Evolutionary conservation across 1,284 basidiomycete genomes (phyloP), one percentile per base, ranked within the genome.

Genomic region (Pulveroboletus sp.): DNA sequence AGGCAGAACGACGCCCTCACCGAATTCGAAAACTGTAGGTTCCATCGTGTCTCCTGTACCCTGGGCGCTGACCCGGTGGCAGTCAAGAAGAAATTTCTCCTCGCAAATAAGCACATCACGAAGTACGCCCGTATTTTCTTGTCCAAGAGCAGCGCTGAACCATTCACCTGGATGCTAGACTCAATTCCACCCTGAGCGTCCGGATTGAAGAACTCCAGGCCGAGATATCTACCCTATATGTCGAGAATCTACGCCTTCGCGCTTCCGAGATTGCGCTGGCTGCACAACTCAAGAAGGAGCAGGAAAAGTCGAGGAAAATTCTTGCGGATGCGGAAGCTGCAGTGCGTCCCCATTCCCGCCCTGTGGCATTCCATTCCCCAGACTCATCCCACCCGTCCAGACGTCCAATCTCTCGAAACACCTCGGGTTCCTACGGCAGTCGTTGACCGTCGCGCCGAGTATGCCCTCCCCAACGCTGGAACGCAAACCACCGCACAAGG

Each of bases 71-170:
- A 62, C 43, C 24, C 46, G 70, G 60, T 66, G 59, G 53, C 70
- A 92, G 90, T 92, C 79, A 92, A 92, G 84, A 91, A 90, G 85
- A 92, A 91, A 76, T 92, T 92, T 66, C 80, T 92, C 25, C 85
- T 91, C 54, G 89, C 89, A 56, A 92, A 92, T 77, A 92, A 91
- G 74, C 90, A 92, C 74, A 92, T 92, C 67, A 91, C 91, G 28
- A 92, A 92, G 89, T 91, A 63, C 26, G 79, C 69, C 38, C 36
- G 7, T 20, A 28, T 49, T 53, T 43, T 55, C 26, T 38, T 46
- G 17, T 38, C 43, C 25, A 56, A 43, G 53, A 40, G 20, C 54
- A 24, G 42, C 44, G n/a, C 58, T 57, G 58, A 62, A 45, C 35
- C 25, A 53, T 36, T 59, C 50, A 45, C 53, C 47, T 40, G 33